phyloP scores from a whole-genome alignment of 2,329 filamentous ascomycete genomes.

The Nectriaceae sp. region DNA sequence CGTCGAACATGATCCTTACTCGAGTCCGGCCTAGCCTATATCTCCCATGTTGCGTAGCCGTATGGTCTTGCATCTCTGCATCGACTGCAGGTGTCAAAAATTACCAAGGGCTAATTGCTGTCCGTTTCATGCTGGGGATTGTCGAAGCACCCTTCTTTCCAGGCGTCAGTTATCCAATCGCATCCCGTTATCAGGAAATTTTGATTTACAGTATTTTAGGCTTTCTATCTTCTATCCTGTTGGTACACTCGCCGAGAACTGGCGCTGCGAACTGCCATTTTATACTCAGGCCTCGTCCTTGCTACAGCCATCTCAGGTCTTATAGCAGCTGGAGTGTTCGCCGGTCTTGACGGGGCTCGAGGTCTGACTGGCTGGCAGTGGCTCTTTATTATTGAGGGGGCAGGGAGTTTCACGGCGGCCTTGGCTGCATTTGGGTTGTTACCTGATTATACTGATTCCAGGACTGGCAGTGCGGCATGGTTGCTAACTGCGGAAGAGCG shows the following conservation, averaged over 20 bases:
- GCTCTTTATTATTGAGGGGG: constrained; percentile 69
- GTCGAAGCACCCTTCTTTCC: constrained; percentile 35
- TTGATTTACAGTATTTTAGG: constrained; percentile 18
- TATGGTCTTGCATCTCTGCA: constrained; percentile 49
- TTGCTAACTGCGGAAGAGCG: constrained; percentile 44
- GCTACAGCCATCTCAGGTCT: constrained; percentile 44
- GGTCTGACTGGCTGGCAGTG: constrained; percentile 35
- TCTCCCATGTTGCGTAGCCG: constrained; percentile 25
- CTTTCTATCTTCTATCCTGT: constrained; percentile 46
- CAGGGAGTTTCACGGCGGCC: constrained; percentile 33
- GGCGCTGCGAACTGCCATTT: constrained; percentile 43
- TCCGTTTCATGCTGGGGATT: constrained; percentile 38
- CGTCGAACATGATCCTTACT: constrained; percentile 24
- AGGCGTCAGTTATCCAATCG: constrained; percentile 17
- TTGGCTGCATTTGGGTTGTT: constrained; percentile 30
- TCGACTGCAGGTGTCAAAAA: constrained; percentile 35
- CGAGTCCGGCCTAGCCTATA: constrained; percentile 20
- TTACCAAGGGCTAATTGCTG: constrained; percentile 34
- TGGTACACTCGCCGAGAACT: constrained; percentile 57
- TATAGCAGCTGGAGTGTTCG: constrained; percentile 46
- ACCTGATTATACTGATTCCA: constrained; percentile 41
- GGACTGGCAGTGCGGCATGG: constrained; percentile 32
- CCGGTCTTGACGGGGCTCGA: constrained; percentile 27
- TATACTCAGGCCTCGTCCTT: constrained; percentile 44
- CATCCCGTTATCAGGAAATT: constrained; percentile 24